Evolutionary conservation across 768 basidiomycete genomes (phyloP).

Genomic region (Mycena vitilis): DNA sequence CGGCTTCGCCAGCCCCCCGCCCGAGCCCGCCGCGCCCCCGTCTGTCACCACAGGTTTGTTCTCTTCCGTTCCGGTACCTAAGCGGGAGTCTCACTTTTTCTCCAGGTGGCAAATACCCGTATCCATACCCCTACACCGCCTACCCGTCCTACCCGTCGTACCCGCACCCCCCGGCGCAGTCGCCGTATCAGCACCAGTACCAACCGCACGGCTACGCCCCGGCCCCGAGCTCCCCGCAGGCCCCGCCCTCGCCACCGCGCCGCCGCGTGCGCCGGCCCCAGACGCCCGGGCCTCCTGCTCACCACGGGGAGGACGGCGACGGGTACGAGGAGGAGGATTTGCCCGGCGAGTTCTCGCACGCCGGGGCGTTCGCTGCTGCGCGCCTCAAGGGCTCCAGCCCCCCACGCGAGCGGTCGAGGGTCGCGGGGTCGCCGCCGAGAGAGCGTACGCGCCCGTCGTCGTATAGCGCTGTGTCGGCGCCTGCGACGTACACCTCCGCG

Average conservation of each 20-base stretch:
- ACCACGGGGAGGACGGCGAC: slow-evolving; percentile 3
- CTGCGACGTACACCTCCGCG: neutral
- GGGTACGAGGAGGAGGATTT: slow-evolving; percentile 38
- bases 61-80: neutral
- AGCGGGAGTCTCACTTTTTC: neutral
- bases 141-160: neutral
- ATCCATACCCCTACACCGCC: slow-evolving; percentile 11
- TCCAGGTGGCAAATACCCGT: slow-evolving; percentile 7
- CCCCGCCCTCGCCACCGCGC: slow-evolving; percentile 4
- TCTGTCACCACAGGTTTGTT: neutral
- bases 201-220: no score
- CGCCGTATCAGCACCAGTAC: neutral
- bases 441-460: neutral
- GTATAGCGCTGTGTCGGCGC: neutral
- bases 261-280: slow-evolving; percentile 9
- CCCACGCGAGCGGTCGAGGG: neutral
- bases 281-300: slow-evolving; percentile 2
- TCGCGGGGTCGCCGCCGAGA: neutral
- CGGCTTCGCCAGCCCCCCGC: slow-evolving; percentile 55
- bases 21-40: slow-evolving; percentile 36
- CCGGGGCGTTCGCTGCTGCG: slow-evolving; percentile 5
- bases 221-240: neutral
- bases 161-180: neutral
- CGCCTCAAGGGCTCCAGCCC: neutral
- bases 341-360: slow-evolving; percentile 7